Evolutionary conservation across 2,329 filamentous ascomycete genomes (phyloP).

Genomic region (Penicillium sp.): DNA sequence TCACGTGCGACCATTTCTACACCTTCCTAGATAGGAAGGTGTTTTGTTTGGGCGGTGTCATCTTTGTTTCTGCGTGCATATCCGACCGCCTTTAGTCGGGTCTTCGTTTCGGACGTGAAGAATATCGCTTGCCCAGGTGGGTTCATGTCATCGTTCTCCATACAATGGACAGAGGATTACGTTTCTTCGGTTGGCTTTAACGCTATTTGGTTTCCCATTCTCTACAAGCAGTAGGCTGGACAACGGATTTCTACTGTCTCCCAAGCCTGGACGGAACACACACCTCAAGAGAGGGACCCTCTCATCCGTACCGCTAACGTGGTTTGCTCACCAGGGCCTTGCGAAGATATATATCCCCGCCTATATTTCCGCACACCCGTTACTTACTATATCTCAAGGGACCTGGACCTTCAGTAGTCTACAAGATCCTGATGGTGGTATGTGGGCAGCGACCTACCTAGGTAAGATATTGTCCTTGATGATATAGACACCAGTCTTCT

Average conservation of each 20-base stretch:
- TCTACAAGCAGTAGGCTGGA: too few relatives aligned
- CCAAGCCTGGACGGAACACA: too few relatives aligned
- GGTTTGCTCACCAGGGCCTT: neutral
- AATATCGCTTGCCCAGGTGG: too few relatives aligned
- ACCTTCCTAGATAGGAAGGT: neutral
- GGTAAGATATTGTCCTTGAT: too few relatives aligned
- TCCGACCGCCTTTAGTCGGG: neutral
- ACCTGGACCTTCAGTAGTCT: neutral
- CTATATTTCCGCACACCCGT: neutral
- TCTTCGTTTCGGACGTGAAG: too few relatives aligned
- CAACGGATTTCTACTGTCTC: too few relatives aligned
- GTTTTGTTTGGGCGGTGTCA: neutral
- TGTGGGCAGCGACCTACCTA: too few relatives aligned
- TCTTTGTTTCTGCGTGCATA: neutral
- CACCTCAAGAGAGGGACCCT: accelerated
- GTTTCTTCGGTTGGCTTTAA: too few relatives aligned
- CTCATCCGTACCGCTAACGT: too few relatives aligned
- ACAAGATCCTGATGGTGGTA: neutral
- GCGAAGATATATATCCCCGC: too few relatives aligned
- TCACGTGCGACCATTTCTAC: neutral
- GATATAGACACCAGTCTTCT: too few relatives aligned
- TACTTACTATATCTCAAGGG: neutral
- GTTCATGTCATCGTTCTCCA: neutral
- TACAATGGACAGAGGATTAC: neutral
- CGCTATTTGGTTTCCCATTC: too few relatives aligned